These are phyloP conservation scores for Falciphora oryzae DNA, from an alignment of 2,329 filamentous ascomycete genomes.

Conservation along the genomic window DNA sequence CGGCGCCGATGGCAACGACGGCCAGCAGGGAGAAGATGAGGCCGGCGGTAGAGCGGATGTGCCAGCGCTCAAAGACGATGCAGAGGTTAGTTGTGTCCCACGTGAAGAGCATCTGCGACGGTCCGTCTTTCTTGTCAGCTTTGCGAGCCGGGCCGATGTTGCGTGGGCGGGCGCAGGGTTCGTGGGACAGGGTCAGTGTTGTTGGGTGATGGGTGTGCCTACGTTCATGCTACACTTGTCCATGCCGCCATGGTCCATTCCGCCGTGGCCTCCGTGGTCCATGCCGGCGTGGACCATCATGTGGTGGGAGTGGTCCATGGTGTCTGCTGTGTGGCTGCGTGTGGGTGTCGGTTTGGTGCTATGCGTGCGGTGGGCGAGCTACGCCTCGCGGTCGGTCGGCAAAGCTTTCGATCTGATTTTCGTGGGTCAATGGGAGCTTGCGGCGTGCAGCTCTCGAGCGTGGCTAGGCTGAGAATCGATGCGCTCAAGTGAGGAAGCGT, in stretches of 20 bases:
- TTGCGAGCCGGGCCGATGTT: background rate
- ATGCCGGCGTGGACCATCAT: slow-evolving; percentile 37
- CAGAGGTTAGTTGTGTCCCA: slow-evolving; percentile 93
- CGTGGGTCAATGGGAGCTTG: background rate
- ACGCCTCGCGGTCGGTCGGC: no score
- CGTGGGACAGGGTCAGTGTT: background rate
- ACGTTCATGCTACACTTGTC: slow-evolving; percentile 89
- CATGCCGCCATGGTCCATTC: slow-evolving; percentile 46
- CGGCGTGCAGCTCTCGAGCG: background rate
- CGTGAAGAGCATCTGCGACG: slow-evolving; percentile 76
- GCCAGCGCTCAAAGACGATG: slow-evolving; percentile 93
- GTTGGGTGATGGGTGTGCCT: slow-evolving; percentile 25
- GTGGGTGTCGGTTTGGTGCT: background rate
- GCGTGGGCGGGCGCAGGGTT: background rate
- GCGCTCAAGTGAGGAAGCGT: background rate
- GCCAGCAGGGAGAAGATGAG: slow-evolving; percentile 78
- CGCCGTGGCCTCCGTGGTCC: slow-evolving; percentile 44
- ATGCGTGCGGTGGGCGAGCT: background rate
- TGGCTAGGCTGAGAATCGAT: background rate
- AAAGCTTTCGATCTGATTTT: background rate
- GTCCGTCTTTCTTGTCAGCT: slow-evolving; percentile 11
- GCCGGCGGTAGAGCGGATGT: slow-evolving; percentile 65
- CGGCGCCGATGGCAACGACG: slow-evolving; percentile 78
- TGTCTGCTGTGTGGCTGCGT: slow-evolving; percentile 2
- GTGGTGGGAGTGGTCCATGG: slow-evolving; percentile 36